These are phyloP conservation scores for Psilocybe cyanescens DNA, from an alignment of 768 basidiomycete species.

Conservation along the genomic window DNA sequence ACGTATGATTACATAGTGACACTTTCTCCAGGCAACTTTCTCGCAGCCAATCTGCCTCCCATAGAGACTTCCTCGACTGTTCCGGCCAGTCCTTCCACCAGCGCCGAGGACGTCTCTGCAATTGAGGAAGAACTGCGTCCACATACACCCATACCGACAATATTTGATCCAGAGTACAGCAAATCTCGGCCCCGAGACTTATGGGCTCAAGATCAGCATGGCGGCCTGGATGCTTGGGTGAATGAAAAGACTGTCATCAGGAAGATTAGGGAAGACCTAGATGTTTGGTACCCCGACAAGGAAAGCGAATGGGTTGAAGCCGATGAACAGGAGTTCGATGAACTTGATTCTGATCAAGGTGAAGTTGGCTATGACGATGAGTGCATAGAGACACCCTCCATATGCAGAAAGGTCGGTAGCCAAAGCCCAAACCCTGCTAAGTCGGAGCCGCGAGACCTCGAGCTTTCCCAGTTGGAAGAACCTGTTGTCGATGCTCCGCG, in stretches of 20 bases:
- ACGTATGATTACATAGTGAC: neutral
- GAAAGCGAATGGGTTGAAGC: constrained; percentile 5
- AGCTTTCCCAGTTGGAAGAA: neutral
- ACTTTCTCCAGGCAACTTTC: neutral
- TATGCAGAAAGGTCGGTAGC: neutral
- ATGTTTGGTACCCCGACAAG: neutral
- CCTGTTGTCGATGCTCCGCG: neutral
- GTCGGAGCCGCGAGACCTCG: neutral
- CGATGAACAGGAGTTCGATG: constrained; percentile 7
- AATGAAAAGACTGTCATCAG: neutral
- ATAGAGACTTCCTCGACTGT: neutral
- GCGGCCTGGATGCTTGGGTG: neutral
- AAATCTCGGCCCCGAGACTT: neutral
- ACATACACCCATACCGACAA: neutral
- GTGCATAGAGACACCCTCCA: neutral
- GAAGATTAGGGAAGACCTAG: neutral
- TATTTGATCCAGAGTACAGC: constrained; percentile 8
- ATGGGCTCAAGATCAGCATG: neutral
- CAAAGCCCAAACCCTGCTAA: neutral
- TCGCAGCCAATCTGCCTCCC: neutral
- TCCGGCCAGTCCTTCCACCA: neutral
- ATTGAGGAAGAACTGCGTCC: neutral
- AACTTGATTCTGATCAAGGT: constrained; percentile 1
- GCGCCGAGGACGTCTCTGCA: neutral
- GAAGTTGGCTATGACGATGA: neutral